Base-by-base conservation (phyloP, 2,329 filamentous ascomycete species). In the Neocucurbitaria cava region DNA sequence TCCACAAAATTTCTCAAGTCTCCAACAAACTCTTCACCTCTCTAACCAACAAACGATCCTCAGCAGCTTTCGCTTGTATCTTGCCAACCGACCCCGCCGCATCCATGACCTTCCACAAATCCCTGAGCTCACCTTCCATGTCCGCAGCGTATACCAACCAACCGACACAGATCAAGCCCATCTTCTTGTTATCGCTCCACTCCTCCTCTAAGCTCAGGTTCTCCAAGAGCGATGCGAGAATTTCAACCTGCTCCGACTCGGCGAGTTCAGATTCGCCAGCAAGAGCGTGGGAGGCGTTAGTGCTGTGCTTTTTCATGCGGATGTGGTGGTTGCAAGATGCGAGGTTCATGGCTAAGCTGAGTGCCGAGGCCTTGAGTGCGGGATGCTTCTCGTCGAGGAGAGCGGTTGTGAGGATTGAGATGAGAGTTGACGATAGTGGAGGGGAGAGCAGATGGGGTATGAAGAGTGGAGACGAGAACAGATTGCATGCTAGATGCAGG, bases 271-370 rank as follows among this genome's bases (percentile, higher is more conserved):
- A 46, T 43, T 61, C 66, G 3, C 54, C 50, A 1, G 60, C 47
- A 1, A 63, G 44, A 0, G 64, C 53, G 6, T 58, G 51, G 1
- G 64, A 40, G 1, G 62, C 40, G 5, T 66, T 68, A 3, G 59
- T 59, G 23, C 56, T 62, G 45, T 82, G 77, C 11, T 84, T 81
- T 24, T 86, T 82, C 33, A 84, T 79, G 18, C 90, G 84, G 23
- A 84, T 79, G 42, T 85, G 85, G 65, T 89, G 89, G 66, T 92
- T 90, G 2, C 87, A 83, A 0, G 87, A 80, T 0, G 91, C 84
- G 0, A 98, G 76, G 63, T 98, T 97, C 79, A 92, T 95, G 0
- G 93, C 85, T 2, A 98, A 81, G 1, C 89, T 91, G 0, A 93
- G 87, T 0, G 93, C 91, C 1, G 92, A 90, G 3, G 94, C 89